A percentile compares a stretch with the other conserved stretches of the same genome.
Evolutionary conservation across 306 rosid species (phyloP).

Genomic region (Quercus engelmannii): DNA sequence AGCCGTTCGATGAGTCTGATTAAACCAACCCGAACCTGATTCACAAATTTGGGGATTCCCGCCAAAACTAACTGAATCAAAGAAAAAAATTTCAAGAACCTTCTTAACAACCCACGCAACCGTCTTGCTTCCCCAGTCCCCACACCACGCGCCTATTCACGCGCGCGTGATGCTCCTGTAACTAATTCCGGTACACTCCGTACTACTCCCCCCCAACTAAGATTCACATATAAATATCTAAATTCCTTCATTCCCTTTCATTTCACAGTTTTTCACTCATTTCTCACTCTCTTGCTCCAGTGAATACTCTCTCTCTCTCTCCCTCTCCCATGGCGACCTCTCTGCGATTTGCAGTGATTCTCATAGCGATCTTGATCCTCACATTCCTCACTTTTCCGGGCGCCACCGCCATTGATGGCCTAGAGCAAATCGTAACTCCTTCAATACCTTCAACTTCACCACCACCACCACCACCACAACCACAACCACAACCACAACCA

Average conservation of each 20-base stretch:
- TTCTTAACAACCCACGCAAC: slow-evolving; percentile 23
- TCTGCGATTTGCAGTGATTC: slow-evolving; percentile 14
- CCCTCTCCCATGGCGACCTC: slow-evolving; percentile 38
- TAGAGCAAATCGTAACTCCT: slow-evolving; percentile 26
- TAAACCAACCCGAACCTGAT: no score
- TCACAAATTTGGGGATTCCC: background rate
- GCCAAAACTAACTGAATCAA: slow-evolving; percentile 5
- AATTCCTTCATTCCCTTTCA: slow-evolving; percentile 7
- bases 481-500: slow-evolving; percentile 32
- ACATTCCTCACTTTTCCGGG: slow-evolving; percentile 15
- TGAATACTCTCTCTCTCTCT: background rate
- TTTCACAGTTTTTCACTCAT: background rate
- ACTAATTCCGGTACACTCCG: slow-evolving; percentile 16
- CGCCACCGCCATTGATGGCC: slow-evolving; percentile 29
- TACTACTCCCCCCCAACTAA: background rate
- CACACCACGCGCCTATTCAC: slow-evolving; percentile 20
- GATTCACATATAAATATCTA: slow-evolving; percentile 2
- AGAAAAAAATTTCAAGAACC: slow-evolving; percentile 1
- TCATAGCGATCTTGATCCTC: slow-evolving; percentile 11
- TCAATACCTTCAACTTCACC: background rate
- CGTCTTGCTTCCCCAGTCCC: background rate
- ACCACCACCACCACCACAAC: background rate
- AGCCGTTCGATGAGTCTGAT: background rate
- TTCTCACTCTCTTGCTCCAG: background rate
- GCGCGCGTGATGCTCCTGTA: slow-evolving; percentile 25